Base-by-base conservation (phyloP, 306 rosid genomes). In the Gynostemma pentaphyllum region DNA sequence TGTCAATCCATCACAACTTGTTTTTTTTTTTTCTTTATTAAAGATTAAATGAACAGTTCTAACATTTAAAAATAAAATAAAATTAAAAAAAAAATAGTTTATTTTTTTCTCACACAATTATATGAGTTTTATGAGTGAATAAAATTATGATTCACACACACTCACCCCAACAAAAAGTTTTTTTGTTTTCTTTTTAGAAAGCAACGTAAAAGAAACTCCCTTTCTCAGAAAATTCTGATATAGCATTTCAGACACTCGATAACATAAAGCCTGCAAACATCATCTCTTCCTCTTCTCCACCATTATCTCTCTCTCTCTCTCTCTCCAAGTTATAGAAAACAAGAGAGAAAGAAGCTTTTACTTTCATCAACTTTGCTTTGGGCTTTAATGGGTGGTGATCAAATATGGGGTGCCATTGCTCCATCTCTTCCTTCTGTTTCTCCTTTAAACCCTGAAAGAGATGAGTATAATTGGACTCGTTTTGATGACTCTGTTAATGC, bases 401-500 rank as follows among this genome's bases (percentile, higher is more conserved):
- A 49, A 18, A 66, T 41, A 56, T 81, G 79, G 86, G 66, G 67
- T 0, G 44, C 53, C 45, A 54, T 65, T 23, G 82, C 73, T 61
- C 73, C 73, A 3, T 53, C 62, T 27, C 42, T 76, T 26, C 80
- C 95, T 50, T 64, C 5, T 9, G 67, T 74, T 59, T 71, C 74
- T 24, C 86, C 81, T 15, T 56, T 76, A 11, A 64, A 59, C 66
- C 46, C 84, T n/a, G 85, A 71, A 64, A 72, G 71, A 70, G 80
- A 79, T 34, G 76, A 72, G 72, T 72, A 78, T n/a, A n/a, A n/a
- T 40, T 84, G 81, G 88, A 72, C 67, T 69, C 76, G 75, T 9
- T 81, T 82, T n/a, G 80, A 80, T 37, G 72, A 72, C 64, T 84
- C 90, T 0, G 75, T 84, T 29, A 84, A 82, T 68, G 84, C 86